Percentiles rank a stretch among this genome's conserved stretches.
Evolutionary conservation across 148 eudicot species (phyloP).

Genomic region (Amaranthus palmeri): DNA sequence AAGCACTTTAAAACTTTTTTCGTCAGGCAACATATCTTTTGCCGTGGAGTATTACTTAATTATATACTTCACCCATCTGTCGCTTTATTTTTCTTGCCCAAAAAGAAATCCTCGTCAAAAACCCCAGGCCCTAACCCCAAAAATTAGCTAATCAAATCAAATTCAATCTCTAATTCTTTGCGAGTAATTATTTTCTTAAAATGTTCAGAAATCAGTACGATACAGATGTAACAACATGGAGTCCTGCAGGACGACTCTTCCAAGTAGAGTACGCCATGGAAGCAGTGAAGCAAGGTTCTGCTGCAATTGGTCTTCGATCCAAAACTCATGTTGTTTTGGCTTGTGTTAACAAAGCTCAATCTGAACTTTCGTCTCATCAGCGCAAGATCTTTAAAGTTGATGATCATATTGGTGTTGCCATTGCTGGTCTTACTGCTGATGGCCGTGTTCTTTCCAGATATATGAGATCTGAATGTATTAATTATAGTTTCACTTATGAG

Average conservation of each 20-base stretch:
- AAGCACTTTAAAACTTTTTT: no score
- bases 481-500: conserved; percentile 66
- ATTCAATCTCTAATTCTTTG: no score
- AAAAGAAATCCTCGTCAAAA: no score
- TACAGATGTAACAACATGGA: conserved; percentile 97
- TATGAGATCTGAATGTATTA: conserved; percentile 86
- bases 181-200: neutral
- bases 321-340: conserved; percentile 78
- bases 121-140: no score
- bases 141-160: no score
- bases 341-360: conserved; percentile 78
- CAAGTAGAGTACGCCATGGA: conserved; percentile 99
- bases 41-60: no score
- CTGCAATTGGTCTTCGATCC: conserved; percentile 89
- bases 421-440: conserved; percentile 94
- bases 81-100: no score
- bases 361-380: conserved; percentile 92
- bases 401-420: conserved; percentile 90
- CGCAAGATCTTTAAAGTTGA: conserved; percentile 95
- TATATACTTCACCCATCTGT: no score
- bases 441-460: conserved; percentile 84
- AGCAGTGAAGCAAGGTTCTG: conserved; percentile 97
- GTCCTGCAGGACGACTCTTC: conserved; percentile 82
- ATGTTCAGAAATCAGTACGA: conserved; percentile 99
- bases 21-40: no score